These are phyloP conservation scores for Apiospora pterosperma DNA, from an alignment of 2,329 filamentous ascomycete species.

Conservation along the genomic window DNA sequence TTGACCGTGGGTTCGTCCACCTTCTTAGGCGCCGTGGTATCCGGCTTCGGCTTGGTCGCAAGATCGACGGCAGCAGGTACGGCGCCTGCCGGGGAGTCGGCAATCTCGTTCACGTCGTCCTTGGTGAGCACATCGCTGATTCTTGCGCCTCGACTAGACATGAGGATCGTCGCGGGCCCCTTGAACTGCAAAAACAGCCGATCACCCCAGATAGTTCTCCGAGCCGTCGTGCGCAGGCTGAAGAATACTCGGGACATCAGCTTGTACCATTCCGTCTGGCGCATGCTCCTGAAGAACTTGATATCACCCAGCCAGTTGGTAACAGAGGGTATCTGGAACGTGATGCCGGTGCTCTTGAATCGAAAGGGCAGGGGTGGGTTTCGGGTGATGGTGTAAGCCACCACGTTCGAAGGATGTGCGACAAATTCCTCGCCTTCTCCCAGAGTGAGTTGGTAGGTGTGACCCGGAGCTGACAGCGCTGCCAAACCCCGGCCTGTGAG, in stretches of 20 bases:
- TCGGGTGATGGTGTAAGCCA: slow-evolving; percentile 80
- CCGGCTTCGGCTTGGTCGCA: slow-evolving; percentile 34
- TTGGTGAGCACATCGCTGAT: slow-evolving; percentile 74
- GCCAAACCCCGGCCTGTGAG: slow-evolving; percentile 85
- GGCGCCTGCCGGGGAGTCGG: slow-evolving; percentile 72
- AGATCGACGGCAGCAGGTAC: slow-evolving; percentile 57
- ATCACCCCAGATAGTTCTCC: slow-evolving; percentile 90
- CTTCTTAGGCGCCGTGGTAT: slow-evolving; percentile 23
- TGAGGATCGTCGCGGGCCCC: slow-evolving; percentile 78
- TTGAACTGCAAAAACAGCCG: slow-evolving; percentile 86
- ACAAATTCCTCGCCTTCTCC: slow-evolving; percentile 85
- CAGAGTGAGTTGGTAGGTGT: slow-evolving; percentile 82
- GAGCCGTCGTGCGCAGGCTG: slow-evolving; percentile 69
- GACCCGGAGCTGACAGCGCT: slow-evolving; percentile 80
- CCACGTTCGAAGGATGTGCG: slow-evolving; percentile 84
- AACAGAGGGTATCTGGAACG: slow-evolving; percentile 75
- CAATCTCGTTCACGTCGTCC: slow-evolving; percentile 85
- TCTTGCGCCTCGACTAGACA: slow-evolving; percentile 82
- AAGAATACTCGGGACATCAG: slow-evolving; percentile 62
- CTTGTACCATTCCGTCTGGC: slow-evolving; percentile 70
- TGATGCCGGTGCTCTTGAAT: slow-evolving; percentile 73
- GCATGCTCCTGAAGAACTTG: slow-evolving; percentile 71
- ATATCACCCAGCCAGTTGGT: slow-evolving; percentile 63
- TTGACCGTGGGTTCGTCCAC: slow-evolving; percentile 36
- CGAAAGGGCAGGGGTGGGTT: slow-evolving; percentile 79